Evolutionary conservation across 371 early-diverging fungal genomes (phyloP).

Genomic region (Lichtheimia corymbifera): DNA sequence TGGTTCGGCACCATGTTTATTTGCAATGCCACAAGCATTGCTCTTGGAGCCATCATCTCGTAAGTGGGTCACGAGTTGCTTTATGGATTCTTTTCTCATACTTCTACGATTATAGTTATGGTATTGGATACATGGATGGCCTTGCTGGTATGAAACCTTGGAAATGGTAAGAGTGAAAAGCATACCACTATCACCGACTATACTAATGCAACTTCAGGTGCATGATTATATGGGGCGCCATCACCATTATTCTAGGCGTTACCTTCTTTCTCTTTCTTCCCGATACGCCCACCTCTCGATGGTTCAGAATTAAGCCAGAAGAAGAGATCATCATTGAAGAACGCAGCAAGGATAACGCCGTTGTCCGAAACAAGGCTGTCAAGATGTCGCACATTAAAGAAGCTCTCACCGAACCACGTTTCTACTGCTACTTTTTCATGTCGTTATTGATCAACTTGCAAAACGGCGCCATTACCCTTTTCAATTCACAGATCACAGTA

Average conservation of each 20-base stretch:
- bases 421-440: conserved; percentile 29
- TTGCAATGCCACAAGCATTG: conserved; percentile 23
- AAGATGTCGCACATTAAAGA: conserved; percentile 31
- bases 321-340: conserved; percentile 33
- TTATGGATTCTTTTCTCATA: too few relatives aligned
- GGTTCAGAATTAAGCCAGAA: conserved; percentile 25
- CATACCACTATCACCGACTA: background rate
- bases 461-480: conserved; percentile 35
- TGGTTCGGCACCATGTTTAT: conserved; percentile 34
- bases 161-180: conserved; percentile 29
- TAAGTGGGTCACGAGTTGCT: too few relatives aligned
- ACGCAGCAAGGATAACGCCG: conserved; percentile 29
- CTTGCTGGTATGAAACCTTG: conserved; percentile 25
- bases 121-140: conserved; percentile 27
- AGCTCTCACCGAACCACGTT: conserved; percentile 28
- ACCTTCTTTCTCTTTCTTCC: conserved; percentile 31
- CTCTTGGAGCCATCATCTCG: conserved; percentile 34
- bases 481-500: conserved; percentile 24
- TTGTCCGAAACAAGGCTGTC: conserved; percentile 24
- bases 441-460: conserved; percentile 32
- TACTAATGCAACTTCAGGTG: conserved; percentile 17
- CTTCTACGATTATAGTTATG: conserved; percentile 8
- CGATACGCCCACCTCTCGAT: conserved; percentile 28
- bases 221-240: conserved; percentile 33
- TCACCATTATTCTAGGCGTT: conserved; percentile 25